Conservation (phyloP, 1,284 basidiomycete genomes). For the Trichosporon coremiiforme region DNA sequence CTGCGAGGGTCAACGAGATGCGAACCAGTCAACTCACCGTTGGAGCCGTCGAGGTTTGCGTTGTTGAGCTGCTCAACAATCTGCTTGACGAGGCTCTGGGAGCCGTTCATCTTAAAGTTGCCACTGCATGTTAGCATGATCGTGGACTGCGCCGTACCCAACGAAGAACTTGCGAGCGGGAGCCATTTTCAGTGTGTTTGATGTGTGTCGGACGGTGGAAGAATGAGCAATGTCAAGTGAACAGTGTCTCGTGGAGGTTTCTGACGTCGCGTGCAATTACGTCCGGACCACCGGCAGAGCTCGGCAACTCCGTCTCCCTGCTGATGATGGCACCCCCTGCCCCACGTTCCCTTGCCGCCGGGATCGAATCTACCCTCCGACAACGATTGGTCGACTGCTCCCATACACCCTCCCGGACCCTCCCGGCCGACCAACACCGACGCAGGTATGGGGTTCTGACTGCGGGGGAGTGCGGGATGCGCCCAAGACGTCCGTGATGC, state of each 20-base stretch:
- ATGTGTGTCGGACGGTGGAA: constrained; percentile 10
- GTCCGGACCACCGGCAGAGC: constrained; percentile 9
- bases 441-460: not conserved
- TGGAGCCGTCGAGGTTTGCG: constrained; percentile 70
- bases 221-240: constrained; percentile 6
- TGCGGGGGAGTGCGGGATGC: constrained; percentile 3
- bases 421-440: constrained; percentile 13
- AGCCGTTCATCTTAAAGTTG: constrained; percentile 94
- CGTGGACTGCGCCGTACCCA: constrained; percentile 37
- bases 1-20: constrained; percentile 57
- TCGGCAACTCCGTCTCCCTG: constrained; percentile 15
- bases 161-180: constrained; percentile 51
- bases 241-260: not conserved
- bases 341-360: constrained; percentile 17
- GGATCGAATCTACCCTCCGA: not conserved
- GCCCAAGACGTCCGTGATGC: not conserved
- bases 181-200: constrained; percentile 38
- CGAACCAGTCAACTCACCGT: constrained; percentile 63
- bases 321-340: not conserved
- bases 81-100: constrained; percentile 65
- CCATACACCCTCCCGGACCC: too few species aligned
- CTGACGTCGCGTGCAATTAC: constrained; percentile 17
- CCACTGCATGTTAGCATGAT: constrained; percentile 67
- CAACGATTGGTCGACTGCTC: not conserved
- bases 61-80: constrained; percentile 72